Evolutionary conservation across 192 early-diverging fungal genomes (phyloP).

Genomic region (Backusella sp.): DNA sequence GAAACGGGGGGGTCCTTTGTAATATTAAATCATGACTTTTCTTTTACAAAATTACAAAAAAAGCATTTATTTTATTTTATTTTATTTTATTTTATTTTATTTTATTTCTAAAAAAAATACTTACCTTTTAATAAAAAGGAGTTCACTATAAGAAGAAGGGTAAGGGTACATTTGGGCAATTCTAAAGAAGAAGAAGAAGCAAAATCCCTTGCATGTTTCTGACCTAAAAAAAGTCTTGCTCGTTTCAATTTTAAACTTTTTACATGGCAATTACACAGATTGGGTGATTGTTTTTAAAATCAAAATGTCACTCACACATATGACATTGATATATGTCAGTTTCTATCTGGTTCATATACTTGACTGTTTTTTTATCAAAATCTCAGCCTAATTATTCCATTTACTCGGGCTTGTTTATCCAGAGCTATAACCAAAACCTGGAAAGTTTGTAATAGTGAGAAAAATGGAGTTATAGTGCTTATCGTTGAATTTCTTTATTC

Average conservation of each 20-base stretch:
- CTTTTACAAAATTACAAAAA: too few species aligned
- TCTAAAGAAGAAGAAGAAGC: background rate
- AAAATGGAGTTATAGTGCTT: background rate
- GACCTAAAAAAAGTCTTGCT: background rate
- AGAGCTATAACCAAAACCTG: background rate
- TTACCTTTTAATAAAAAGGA: background rate
- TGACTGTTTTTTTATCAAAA: background rate
- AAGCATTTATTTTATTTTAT: too few species aligned
- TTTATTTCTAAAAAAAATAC: background rate
- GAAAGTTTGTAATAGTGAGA: background rate
- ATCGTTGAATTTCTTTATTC: background rate
- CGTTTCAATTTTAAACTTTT: background rate
- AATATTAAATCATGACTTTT: too few species aligned
- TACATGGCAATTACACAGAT: background rate
- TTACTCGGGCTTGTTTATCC: background rate
- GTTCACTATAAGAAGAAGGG: background rate
- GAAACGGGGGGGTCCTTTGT: too few species aligned
- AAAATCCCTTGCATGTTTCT: background rate
- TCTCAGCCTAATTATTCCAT: background rate
- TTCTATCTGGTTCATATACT: background rate
- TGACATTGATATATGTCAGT: background rate
- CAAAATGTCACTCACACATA: background rate
- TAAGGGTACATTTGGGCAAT: background rate
- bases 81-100: too few species aligned
- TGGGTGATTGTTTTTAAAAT: background rate